A percentile compares a stretch with the other conserved stretches of the same genome.
phyloP scores from a whole-genome alignment of 805 yeast genomes.

The Ogataea kodamae region DNA sequence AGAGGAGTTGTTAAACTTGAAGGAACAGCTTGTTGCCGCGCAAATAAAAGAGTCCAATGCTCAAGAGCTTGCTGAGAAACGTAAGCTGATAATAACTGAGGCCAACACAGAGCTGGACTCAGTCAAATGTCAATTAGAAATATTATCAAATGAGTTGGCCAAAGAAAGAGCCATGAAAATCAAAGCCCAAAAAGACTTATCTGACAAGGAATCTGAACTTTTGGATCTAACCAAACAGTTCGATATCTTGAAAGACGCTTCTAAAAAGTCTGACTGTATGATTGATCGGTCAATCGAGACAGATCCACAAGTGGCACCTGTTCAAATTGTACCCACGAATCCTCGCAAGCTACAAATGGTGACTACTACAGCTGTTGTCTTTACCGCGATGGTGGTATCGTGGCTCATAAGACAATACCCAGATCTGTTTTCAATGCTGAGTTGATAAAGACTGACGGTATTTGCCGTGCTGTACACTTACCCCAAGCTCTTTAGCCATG shows the following conservation, averaged over 20 bases:
- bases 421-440: constrained; percentile 1
- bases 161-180: constrained; percentile 7
- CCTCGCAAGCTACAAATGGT: background rate
- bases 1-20: constrained; percentile 17
- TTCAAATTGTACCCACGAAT: background rate
- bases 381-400: constrained; percentile 2
- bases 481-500: constrained; percentile 38
- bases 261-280: background rate
- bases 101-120: constrained; percentile 7
- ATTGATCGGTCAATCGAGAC: constrained; percentile 4
- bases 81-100: too few relatives aligned
- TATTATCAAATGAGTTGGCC: constrained; percentile 11
- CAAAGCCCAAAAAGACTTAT: constrained; percentile 5
- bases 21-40: constrained; percentile 23
- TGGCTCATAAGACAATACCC: constrained; percentile 1
- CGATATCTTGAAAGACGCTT: constrained; percentile 1
- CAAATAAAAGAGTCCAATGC: constrained; percentile 20
- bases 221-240: constrained; percentile 7
- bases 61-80: too few relatives aligned
- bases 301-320: background rate
- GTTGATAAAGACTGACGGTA: too few relatives aligned
- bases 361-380: background rate
- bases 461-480: too few relatives aligned
- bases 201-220: constrained; percentile 1
- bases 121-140: constrained; percentile 1